phyloP scores from a whole-genome alignment of 2,329 filamentous ascomycete genomes.

The Aspergillus pseudoviridinutans region DNA sequence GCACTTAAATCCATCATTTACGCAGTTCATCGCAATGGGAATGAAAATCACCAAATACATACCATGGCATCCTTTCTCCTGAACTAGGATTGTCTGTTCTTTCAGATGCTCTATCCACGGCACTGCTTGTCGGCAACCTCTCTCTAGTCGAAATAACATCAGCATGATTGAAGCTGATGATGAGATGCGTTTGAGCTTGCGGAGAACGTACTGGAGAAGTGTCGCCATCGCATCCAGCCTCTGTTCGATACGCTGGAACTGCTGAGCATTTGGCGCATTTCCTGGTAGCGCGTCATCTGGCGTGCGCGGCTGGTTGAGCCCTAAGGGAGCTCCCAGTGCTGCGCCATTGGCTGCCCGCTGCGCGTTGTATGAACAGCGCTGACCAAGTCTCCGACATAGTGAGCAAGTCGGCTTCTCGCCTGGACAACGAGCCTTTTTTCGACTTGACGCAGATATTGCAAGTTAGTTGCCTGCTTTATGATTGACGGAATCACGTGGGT shows the following conservation, averaged over 20 bases:
- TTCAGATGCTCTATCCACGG: not conserved
- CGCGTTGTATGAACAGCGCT: conserved; percentile 17
- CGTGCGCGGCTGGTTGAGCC: not conserved
- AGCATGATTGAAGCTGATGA: too few species aligned
- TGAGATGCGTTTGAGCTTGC: not conserved
- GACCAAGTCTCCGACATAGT: conserved; percentile 20
- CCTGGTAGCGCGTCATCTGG: not conserved
- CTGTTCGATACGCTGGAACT: conserved; percentile 19
- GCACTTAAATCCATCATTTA: not conserved
- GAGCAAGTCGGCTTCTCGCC: conserved; percentile 25
- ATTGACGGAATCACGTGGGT: too few species aligned
- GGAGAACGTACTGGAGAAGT: conserved; percentile 15
- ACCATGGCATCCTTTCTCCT: not conserved
- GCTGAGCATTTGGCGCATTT: conserved; percentile 7
- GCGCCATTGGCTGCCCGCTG: conserved; percentile 4
- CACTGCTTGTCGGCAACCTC: conserved; percentile 5
- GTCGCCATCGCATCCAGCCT: conserved; percentile 18
- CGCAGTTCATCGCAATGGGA: not conserved
- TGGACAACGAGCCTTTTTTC: conserved; percentile 25
- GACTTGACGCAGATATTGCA: conserved; percentile 6
- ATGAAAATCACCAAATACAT: not conserved
- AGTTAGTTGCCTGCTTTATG: not conserved
- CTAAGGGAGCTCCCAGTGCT: not conserved
- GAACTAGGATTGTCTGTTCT: not conserved
- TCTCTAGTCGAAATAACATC: conserved; percentile 4